Evolutionary conservation across 805 yeast genomes (phyloP).

Genomic region (Lipomyces sp.): DNA sequence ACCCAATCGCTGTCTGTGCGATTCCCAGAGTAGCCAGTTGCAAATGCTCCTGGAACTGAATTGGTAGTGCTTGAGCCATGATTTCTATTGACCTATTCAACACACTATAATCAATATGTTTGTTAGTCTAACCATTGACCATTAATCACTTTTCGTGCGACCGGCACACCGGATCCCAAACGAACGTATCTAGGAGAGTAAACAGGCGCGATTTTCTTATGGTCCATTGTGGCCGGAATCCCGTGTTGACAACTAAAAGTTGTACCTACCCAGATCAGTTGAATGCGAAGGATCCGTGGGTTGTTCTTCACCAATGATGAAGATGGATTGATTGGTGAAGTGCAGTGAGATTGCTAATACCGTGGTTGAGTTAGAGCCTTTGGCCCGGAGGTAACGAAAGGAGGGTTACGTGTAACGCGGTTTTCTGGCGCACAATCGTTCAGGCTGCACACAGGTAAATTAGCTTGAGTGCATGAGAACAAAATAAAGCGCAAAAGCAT

Average conservation of each 20-base stretch:
- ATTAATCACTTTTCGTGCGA: not conserved
- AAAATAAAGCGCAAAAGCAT: too few species aligned
- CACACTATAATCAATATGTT: not conserved
- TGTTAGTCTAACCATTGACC: not conserved
- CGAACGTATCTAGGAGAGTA: not conserved
- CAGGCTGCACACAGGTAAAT: too few species aligned
- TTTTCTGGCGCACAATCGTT: too few species aligned
- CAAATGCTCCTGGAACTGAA: conserved; percentile 93
- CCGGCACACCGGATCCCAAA: not conserved
- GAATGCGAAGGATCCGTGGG: not conserved
- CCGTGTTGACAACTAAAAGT: not conserved
- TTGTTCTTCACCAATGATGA: not conserved
- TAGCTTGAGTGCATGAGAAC: too few species aligned
- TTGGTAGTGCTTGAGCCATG: conserved; percentile 71
- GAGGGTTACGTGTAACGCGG: too few species aligned
- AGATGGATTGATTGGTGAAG: not conserved
- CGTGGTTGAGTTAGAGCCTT: not conserved
- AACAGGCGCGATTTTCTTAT: not conserved
- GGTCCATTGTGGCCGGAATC: not conserved
- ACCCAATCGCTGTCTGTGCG: conserved; percentile 81
- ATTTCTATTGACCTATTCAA: not conserved
- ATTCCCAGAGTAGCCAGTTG: conserved; percentile 87
- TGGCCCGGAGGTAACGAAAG: too few species aligned
- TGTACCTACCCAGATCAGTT: not conserved
- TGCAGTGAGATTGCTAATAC: too few species aligned